Conservation (phyloP, 2,329 filamentous ascomycete genomes). For the Nothomitra cinnamomea region DNA sequence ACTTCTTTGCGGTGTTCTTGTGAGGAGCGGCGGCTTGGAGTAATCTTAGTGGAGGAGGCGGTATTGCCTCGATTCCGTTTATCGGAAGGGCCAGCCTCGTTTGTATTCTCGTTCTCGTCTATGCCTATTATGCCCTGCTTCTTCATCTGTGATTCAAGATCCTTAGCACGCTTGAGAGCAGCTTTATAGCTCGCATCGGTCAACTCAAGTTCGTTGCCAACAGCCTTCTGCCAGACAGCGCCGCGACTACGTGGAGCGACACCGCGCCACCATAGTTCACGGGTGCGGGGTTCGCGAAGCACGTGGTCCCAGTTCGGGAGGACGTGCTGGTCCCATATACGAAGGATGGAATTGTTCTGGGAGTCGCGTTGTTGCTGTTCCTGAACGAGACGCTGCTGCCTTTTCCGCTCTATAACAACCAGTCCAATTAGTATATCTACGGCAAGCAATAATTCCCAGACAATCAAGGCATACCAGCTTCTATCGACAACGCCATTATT, state of each 20-base stretch:
- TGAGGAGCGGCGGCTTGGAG: neutral
- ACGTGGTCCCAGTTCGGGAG: slow-evolving; percentile 59
- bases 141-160: slow-evolving; percentile 39
- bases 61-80: neutral
- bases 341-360: slow-evolving; percentile 25
- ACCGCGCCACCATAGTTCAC: slow-evolving; percentile 71
- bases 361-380: slow-evolving; percentile 26
- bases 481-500: slow-evolving; percentile 50
- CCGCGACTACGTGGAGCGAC: slow-evolving; percentile 54
- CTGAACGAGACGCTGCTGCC: slow-evolving; percentile 23
- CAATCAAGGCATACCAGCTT: slow-evolving; percentile 23
- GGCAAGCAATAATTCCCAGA: too few species aligned
- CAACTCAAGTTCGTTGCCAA: slow-evolving; percentile 57
- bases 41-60: neutral
- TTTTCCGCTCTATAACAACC: slow-evolving; percentile 21
- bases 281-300: slow-evolving; percentile 49
- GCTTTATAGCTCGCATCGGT: slow-evolving; percentile 51
- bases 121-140: slow-evolving; percentile 12
- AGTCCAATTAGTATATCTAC: neutral
- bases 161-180: slow-evolving; percentile 49
- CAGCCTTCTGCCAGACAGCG: slow-evolving; percentile 50
- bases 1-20: slow-evolving; percentile 36
- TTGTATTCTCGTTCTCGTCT: slow-evolving; percentile 25
- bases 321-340: slow-evolving; percentile 59
- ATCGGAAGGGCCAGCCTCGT: slow-evolving; percentile 22